Evolutionary conservation across 2,329 filamentous ascomycete genomes (phyloP).

Genomic region (Penicillium frequentans): DNA sequence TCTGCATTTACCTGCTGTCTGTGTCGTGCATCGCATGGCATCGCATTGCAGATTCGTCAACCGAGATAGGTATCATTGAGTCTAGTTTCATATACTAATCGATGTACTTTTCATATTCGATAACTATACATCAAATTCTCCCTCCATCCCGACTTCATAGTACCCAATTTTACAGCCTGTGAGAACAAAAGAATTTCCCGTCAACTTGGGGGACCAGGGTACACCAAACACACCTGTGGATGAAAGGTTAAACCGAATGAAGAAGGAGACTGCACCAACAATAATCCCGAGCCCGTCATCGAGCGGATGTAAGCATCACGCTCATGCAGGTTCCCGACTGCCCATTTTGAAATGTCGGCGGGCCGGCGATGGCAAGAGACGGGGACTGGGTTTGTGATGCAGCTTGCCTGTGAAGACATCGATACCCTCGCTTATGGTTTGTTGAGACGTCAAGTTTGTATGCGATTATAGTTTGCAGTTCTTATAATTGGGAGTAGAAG

Average conservation of each 20-base stretch:
- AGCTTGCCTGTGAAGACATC: not conserved
- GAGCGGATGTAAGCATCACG: not conserved
- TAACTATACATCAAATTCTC: not conserved
- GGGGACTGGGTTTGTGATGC: not conserved
- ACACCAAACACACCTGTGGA: not conserved
- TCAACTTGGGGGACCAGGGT: not conserved
- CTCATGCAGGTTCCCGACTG: constrained; percentile 11
- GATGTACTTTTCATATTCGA: too few relatives aligned
- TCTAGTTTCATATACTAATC: not conserved
- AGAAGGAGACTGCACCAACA: not conserved
- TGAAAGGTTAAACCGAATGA: not conserved
- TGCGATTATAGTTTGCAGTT: not conserved
- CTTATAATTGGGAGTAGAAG: not conserved
- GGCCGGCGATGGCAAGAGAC: not conserved
- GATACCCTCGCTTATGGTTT: not conserved
- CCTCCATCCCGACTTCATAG: not conserved
- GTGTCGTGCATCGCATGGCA: not conserved
- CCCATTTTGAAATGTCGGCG: not conserved
- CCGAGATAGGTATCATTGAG: not conserved
- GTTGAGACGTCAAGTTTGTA: not conserved
- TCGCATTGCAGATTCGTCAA: not conserved
- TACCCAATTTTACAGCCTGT: not conserved
- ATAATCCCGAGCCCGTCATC: not conserved
- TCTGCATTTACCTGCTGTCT: not conserved
- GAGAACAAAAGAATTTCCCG: not conserved